Conservation (phyloP, 2,329 filamentous ascomycete genomes). For the Trichoderma sp. region DNA sequence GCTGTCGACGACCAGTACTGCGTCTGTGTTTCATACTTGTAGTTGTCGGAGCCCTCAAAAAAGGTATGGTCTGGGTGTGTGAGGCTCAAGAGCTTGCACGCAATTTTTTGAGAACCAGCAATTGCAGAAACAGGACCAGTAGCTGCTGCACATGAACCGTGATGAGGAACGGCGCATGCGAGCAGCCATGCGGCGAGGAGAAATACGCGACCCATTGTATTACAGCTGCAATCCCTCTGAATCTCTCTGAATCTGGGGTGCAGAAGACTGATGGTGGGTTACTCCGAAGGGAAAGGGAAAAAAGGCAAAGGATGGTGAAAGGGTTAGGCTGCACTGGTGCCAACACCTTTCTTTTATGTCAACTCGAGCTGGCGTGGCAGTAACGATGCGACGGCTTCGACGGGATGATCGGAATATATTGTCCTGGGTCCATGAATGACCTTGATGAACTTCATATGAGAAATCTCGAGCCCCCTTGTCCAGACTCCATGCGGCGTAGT, state of each 20-base stretch:
- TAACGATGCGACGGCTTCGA: background rate
- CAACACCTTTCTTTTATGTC: background rate
- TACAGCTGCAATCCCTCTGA: background rate
- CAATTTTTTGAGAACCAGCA: background rate
- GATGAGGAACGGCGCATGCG: background rate
- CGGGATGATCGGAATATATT: background rate
- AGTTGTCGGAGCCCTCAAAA: background rate
- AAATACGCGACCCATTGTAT: slow-evolving; percentile 1
- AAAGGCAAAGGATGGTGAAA: background rate
- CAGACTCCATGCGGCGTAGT: background rate
- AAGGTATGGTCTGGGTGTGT: background rate
- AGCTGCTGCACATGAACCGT: background rate
- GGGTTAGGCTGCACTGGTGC: slow-evolving; percentile 5
- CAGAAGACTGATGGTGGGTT: background rate
- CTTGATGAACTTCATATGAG: slow-evolving; percentile 3
- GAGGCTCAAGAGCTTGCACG: slow-evolving; percentile 3
- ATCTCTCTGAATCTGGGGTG: background rate
- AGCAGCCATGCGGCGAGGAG: background rate
- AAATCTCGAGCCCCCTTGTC: background rate
- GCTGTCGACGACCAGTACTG: background rate
- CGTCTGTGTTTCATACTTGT: slow-evolving; percentile 2
- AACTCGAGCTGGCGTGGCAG: background rate
- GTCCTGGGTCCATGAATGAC: background rate
- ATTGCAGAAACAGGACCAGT: slow-evolving; percentile 4
- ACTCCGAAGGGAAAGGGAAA: background rate